Conservation (phyloP, 2,329 filamentous ascomycete genomes). For the Ilyonectria mors-panacis region DNA sequence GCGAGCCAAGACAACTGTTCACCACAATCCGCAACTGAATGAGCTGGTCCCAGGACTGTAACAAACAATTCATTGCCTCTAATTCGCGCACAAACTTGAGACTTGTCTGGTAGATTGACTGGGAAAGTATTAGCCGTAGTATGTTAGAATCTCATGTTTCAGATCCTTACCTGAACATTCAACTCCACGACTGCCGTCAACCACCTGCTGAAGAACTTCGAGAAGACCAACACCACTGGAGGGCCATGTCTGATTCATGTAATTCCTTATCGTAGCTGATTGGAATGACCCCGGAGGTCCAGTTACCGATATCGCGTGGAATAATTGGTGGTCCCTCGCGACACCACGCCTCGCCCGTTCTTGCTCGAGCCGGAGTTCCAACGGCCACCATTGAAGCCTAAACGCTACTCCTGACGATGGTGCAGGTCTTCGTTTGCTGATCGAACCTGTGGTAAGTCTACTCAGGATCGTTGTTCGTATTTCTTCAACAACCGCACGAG, state of each 20-base stretch:
- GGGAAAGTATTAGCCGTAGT: not conserved
- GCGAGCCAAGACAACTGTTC: not conserved
- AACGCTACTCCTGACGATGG: not conserved
- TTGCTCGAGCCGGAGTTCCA: not conserved
- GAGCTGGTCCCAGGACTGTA: not conserved
- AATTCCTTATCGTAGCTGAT: not conserved
- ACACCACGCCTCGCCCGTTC: too few species aligned
- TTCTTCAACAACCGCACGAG: not conserved
- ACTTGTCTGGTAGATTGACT: not conserved
- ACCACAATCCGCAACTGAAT: not conserved
- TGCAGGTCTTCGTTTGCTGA: not conserved
- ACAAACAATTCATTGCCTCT: not conserved
- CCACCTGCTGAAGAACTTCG: not conserved
- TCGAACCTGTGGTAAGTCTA: not conserved
- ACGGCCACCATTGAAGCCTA: not conserved
- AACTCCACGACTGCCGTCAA: not conserved
- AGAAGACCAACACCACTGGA: not conserved
- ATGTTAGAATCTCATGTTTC: not conserved
- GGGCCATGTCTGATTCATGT: not conserved
- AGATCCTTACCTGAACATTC: not conserved
- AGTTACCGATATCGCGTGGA: not conserved
- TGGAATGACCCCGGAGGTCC: not conserved
- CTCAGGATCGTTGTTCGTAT: not conserved
- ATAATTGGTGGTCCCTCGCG: not conserved
- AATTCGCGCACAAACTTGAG: not conserved